A percentile compares a stretch with the other conserved stretches of the same genome.
Conservation (phyloP, 257 asterid genomes). For the Petunia secreta region DNA sequence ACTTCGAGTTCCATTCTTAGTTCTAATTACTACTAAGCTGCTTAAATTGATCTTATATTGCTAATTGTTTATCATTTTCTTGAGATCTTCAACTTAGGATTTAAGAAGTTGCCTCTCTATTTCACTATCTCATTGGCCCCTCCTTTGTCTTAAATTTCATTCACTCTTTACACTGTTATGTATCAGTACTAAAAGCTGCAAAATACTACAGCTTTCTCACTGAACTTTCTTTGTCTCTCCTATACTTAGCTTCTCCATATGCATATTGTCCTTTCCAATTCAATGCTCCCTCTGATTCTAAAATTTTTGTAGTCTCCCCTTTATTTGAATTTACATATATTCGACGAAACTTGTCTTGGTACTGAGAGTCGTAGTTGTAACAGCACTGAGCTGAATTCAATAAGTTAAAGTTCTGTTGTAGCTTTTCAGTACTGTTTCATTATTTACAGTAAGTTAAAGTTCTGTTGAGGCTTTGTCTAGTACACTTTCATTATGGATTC, state of each 20-base stretch:
- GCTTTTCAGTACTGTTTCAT: neutral
- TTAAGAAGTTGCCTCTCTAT: conserved; percentile 63
- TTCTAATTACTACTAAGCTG: neutral
- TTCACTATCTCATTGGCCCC: conserved; percentile 38
- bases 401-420: neutral
- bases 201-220: neutral
- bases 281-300: conserved; percentile 29
- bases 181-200: conserved; percentile 5
- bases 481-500: neutral
- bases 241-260: neutral
- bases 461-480: neutral
- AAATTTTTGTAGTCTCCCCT: neutral
- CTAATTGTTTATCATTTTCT: conserved; percentile 36
- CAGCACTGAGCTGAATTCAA: neutral
- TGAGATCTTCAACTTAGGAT: conserved; percentile 66
- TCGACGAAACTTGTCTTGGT: no score
- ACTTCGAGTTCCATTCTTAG: neutral
- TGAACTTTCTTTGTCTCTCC: conserved; percentile 22
- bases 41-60: neutral
- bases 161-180: neutral
- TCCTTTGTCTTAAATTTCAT: neutral
- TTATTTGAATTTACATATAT: neutral
- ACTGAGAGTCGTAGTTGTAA: no score
- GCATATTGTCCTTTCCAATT: conserved; percentile 26
- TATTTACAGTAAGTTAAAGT: neutral